These are phyloP conservation scores for Lonicera japonica DNA, from an alignment of 129 eudicot genomes.

Conservation along the genomic window DNA sequence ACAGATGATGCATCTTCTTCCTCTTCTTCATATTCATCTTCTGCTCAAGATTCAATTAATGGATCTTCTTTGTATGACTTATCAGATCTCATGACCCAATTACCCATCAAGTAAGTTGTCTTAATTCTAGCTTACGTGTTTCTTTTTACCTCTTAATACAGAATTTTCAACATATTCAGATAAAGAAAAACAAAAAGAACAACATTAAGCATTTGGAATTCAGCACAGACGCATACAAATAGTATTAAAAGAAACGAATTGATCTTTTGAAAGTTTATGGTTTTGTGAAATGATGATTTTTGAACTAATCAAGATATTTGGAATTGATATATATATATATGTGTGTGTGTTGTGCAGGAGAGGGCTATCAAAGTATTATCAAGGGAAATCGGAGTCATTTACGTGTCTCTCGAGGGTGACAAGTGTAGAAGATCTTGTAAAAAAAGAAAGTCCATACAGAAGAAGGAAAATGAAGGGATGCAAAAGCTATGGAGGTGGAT, in stretches of 20 bases:
- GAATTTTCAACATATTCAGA: too few relatives aligned
- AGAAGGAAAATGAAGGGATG: constrained; percentile 45
- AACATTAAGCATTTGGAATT: too few relatives aligned
- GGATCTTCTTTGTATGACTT: constrained; percentile 55
- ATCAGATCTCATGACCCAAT: constrained; percentile 60
- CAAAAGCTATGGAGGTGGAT: constrained; percentile 53
- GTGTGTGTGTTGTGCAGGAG: constrained; percentile 66
- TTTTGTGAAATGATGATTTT: too few relatives aligned
- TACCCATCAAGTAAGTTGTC: constrained; percentile 75
- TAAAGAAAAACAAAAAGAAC: too few relatives aligned
- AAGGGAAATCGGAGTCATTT: constrained; percentile 81
- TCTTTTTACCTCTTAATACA: background rate
- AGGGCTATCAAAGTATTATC: constrained; percentile 69
- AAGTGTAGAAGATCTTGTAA: constrained; percentile 73
- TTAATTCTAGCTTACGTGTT: background rate
- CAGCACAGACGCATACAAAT: too few relatives aligned
- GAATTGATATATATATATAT: too few relatives aligned
- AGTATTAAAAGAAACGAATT: too few relatives aligned
- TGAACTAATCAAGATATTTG: too few relatives aligned
- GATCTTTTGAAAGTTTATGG: too few relatives aligned
- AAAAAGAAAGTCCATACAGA: constrained; percentile 35
- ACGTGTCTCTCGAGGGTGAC: constrained; percentile 64
- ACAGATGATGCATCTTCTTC: constrained; percentile 64
- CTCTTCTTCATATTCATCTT: constrained; percentile 32
- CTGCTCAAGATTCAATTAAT: constrained; percentile 24